Conservation (phyloP, 2,329 filamentous ascomycete species). For the Emmonsiellopsis sp. region DNA sequence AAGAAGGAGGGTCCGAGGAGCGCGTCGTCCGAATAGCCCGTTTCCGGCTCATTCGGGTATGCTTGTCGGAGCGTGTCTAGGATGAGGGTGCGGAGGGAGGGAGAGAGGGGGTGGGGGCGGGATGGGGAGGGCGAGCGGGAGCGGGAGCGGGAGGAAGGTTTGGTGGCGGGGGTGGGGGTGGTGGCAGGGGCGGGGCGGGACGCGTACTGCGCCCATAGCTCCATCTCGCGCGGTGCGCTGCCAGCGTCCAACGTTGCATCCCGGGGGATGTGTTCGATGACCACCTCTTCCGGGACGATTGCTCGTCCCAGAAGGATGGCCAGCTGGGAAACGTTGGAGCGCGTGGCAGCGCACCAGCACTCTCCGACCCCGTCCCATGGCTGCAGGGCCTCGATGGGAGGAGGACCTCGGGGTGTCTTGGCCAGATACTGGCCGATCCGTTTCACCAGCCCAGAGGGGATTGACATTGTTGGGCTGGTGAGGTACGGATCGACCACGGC, state of each 20-base stretch:
- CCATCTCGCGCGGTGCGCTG: constrained; percentile 56
- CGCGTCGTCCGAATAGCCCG: constrained; percentile 26
- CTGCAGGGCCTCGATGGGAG: constrained; percentile 49
- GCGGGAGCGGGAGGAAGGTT: background rate
- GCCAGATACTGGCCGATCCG: constrained; percentile 12
- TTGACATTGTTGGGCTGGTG: constrained; percentile 49
- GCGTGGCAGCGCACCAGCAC: constrained; percentile 67
- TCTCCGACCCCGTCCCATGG: constrained; percentile 73
- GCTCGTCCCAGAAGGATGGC: constrained; percentile 27
- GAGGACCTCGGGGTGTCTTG: constrained; percentile 16
- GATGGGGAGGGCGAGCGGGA: constrained; percentile 2
- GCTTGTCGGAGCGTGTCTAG: constrained; percentile 22
- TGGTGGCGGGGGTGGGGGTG: constrained; percentile 16
- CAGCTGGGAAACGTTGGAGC: constrained; percentile 35
- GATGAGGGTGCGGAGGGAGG: constrained; percentile 21
- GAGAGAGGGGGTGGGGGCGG: background rate
- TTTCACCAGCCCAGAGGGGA: constrained; percentile 13
- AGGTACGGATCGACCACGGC: constrained; percentile 51
- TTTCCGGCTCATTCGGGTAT: constrained; percentile 21
- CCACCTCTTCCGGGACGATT: constrained; percentile 58
- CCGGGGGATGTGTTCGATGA: constrained; percentile 61
- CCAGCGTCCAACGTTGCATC: constrained; percentile 52
- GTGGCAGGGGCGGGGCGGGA: constrained; percentile 6
- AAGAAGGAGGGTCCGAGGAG: constrained; percentile 28
- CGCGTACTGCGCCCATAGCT: constrained; percentile 56